Conservation (phyloP, 441 rosid species). For the Rhodomyrtus psidioides region DNA sequence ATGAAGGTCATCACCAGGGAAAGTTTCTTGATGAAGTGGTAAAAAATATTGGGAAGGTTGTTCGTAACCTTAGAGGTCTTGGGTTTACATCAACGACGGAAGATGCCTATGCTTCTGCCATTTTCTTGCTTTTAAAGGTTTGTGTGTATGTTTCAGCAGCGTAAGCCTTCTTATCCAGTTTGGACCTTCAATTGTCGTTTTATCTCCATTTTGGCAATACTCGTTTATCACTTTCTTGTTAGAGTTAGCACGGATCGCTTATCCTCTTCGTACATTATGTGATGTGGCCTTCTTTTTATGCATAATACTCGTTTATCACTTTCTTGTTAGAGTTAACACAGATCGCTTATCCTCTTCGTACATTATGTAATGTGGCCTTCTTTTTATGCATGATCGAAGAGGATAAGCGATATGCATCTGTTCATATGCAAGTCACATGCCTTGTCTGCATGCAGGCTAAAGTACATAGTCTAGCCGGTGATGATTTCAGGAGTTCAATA, state of each 20-base stretch:
- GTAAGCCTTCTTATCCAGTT: neutral
- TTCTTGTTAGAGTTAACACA: too few species aligned
- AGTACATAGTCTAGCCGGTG: constrained; percentile 83
- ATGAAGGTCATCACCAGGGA: constrained; percentile 36
- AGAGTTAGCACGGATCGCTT: too few species aligned
- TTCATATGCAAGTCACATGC: neutral
- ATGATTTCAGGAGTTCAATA: constrained; percentile 82
- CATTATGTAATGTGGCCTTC: too few species aligned
- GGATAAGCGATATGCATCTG: neutral
- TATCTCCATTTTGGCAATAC: neutral
- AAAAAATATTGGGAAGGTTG: constrained; percentile 77
- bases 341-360: too few species aligned
- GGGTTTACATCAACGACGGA: constrained; percentile 90
- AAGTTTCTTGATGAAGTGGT: constrained; percentile 50
- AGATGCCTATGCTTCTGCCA: constrained; percentile 93
- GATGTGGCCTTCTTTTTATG: too few species aligned
- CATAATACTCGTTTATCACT: too few species aligned
- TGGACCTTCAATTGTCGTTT: neutral
- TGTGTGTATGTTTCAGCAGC: neutral
- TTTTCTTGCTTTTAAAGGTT: constrained; percentile 87
- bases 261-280: too few species aligned
- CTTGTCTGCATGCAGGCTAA: constrained; percentile 53
- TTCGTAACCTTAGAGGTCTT: constrained; percentile 80
- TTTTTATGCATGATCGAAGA: too few species aligned
- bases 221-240: too few species aligned